A percentile compares a stretch with the other conserved stretches of the same genome.
Evolutionary conservation across 768 basidiomycete species (phyloP).

Genomic region (Trametes sanguinea): DNA sequence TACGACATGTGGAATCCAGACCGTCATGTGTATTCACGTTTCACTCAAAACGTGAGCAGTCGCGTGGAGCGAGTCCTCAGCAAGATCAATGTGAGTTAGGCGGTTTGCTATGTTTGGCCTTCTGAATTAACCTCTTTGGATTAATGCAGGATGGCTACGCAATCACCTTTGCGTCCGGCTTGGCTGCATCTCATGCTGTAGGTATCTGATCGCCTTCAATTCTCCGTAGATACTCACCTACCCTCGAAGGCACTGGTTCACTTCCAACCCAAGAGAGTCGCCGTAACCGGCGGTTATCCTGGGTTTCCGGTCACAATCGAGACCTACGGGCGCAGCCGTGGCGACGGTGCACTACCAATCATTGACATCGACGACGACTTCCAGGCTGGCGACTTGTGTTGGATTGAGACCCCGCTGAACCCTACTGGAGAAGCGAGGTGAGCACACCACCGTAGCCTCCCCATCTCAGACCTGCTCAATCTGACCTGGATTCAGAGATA

Average conservation of each 20-base stretch:
- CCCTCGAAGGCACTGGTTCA: constrained; percentile 59
- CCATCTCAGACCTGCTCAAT: not conserved
- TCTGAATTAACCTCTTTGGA: not conserved
- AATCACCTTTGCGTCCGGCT: constrained; percentile 76
- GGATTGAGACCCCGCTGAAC: constrained; percentile 89
- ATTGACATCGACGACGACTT: constrained; percentile 78
- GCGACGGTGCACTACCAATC: constrained; percentile 47
- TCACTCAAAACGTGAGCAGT: constrained; percentile 61
- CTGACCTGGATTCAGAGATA: constrained; percentile 49
- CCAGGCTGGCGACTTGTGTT: constrained; percentile 72
- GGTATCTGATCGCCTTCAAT: constrained; percentile 24
- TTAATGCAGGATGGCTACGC: constrained; percentile 61
- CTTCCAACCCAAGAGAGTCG: constrained; percentile 74
- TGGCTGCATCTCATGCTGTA: constrained; percentile 75
- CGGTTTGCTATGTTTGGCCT: too few species aligned
- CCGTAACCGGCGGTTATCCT: constrained; percentile 75
- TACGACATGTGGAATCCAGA: constrained; percentile 50
- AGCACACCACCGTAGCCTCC: constrained; percentile 2
- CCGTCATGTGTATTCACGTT: constrained; percentile 75
- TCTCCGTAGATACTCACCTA: not conserved
- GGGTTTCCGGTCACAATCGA: constrained; percentile 68
- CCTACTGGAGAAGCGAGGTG: constrained; percentile 81
- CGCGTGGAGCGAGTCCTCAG: constrained; percentile 75
- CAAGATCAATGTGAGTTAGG: constrained; percentile 54
- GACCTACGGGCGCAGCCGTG: constrained; percentile 52